Evolutionary conservation across 345 rosid species (phyloP), one percentile per base, ranked within the genome.

Genomic region (Populus alba): DNA sequence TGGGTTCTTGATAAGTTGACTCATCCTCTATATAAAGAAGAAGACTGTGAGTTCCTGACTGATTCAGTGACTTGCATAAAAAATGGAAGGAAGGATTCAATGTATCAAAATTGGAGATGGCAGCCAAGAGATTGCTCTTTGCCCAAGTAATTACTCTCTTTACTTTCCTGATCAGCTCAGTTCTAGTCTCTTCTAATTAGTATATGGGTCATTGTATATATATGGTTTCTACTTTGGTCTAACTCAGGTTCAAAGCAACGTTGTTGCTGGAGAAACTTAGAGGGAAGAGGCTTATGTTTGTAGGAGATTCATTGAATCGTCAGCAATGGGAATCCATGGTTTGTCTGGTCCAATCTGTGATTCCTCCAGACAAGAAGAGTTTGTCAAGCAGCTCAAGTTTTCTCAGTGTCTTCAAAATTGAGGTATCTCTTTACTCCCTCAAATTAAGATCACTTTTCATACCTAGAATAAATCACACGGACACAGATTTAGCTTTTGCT

Each of bases 171-270:
- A n/a, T 8, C 3, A n/a, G 23, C 25, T 57, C 68, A 65, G 20
- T 65, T 65, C 22, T 65, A 18, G 33, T 65, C 31, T 65, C 68
- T 31, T 6, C 22, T 65, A 8, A 16, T 0, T 6, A 29, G 35
- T 31, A 33, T 15, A 65, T 0, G 12, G 1, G 68, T 29, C 7
- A 31, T 13, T 17, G 38, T 29, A 33, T 12, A 10, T 33, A 16
- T 9, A 3, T 20, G 37, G 15, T 39, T 20, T 63, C 27, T 43
- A 4, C 63, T 79, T 41, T 35, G 23, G 7, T 66, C 18, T 3
- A 39, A 41, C 68, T 15, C 12, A 92, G 92, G 87, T 91, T 92
- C 31, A 81, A 89, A 13, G 80, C 86, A 43, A 89, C 76, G 77
- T 38, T 84, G 61, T 76, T 92, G 63, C 85, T 91, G 45, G 66